Evolutionary conservation across 176 grass and related monocot genomes (phyloP).

Genomic region (Pharus latifolius): DNA sequence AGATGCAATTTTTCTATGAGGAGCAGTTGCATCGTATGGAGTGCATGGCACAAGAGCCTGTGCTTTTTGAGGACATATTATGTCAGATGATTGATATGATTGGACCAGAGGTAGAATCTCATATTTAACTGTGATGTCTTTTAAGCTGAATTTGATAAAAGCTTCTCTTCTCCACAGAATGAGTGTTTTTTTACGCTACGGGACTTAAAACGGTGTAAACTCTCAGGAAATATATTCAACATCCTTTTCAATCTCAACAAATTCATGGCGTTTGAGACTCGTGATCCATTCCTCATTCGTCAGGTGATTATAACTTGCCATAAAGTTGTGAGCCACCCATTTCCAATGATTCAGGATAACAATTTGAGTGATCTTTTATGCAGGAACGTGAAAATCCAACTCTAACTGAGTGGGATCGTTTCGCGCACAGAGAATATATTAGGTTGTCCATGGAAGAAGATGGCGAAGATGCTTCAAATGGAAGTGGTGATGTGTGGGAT

Average conservation of each 20-base stretch:
- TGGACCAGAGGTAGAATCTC: constrained; percentile 73
- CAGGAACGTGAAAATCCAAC: constrained; percentile 97
- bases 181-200: constrained; percentile 72
- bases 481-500: constrained; percentile 99
- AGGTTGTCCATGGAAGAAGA: constrained; percentile 99
- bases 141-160: constrained; percentile 17
- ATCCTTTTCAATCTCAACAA: constrained; percentile 99
- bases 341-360: constrained; percentile 2
- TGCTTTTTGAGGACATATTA: constrained; percentile 97
- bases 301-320: constrained; percentile 45
- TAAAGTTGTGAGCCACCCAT: constrained; percentile 9
- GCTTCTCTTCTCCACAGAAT: constrained; percentile 51
- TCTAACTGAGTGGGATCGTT: constrained; percentile 97
- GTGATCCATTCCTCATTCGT: constrained; percentile 96
- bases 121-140: background rate
- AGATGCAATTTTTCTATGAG: constrained; percentile 99
- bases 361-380: background rate
- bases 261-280: constrained; percentile 99
- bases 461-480: constrained; percentile 98
- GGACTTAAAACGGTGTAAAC: constrained; percentile 84
- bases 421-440: constrained; percentile 96
- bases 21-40: constrained; percentile 99
- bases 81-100: constrained; percentile 99
- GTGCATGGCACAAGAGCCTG: constrained; percentile 97
- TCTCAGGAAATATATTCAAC: constrained; percentile 99